phyloP scores from a whole-genome alignment of 2,329 filamentous ascomycete genomes.

The Claviceps cyperi region DNA sequence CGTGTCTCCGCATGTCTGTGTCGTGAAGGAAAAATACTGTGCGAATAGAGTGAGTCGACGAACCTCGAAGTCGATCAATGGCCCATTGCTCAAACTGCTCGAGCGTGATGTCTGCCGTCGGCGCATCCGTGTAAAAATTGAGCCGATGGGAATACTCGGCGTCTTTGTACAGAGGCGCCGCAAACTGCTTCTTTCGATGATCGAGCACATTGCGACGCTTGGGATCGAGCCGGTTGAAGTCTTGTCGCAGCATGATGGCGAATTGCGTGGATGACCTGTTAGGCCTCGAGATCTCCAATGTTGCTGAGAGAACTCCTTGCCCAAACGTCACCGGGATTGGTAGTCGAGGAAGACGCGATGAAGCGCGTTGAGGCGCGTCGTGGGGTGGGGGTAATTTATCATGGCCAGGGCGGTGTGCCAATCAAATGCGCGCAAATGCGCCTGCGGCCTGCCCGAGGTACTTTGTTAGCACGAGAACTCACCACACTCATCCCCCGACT shows the following conservation, averaged over 20 bases:
- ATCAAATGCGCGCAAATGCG: too few species aligned
- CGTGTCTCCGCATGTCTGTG: neutral
- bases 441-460: too few species aligned
- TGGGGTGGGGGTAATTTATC: neutral
- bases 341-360: neutral
- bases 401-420: neutral
- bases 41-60: slow-evolving; percentile 6
- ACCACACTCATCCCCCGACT: too few species aligned
- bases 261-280: neutral
- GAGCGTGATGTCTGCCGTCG: slow-evolving; percentile 85
- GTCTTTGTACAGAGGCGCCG: slow-evolving; percentile 59
- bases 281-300: neutral
- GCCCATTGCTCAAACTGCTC: slow-evolving; percentile 99
- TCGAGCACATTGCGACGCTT: slow-evolving; percentile 70
- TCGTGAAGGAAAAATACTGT: neutral
- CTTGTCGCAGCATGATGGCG: slow-evolving; percentile 32
- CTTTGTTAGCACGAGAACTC: too few species aligned
- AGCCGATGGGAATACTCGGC: slow-evolving; percentile 71
- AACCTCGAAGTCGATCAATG: slow-evolving; percentile 76
- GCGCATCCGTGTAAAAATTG: slow-evolving; percentile 81
- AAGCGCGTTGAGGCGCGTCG: neutral
- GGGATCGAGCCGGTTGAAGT: slow-evolving; percentile 39
- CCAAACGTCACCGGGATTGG: neutral
- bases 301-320: neutral
- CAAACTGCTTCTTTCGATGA: slow-evolving; percentile 77